These are phyloP conservation scores for Lepidopterella palustris DNA, from an alignment of 495 filamentous ascomycete species.

Conservation along the genomic window DNA sequence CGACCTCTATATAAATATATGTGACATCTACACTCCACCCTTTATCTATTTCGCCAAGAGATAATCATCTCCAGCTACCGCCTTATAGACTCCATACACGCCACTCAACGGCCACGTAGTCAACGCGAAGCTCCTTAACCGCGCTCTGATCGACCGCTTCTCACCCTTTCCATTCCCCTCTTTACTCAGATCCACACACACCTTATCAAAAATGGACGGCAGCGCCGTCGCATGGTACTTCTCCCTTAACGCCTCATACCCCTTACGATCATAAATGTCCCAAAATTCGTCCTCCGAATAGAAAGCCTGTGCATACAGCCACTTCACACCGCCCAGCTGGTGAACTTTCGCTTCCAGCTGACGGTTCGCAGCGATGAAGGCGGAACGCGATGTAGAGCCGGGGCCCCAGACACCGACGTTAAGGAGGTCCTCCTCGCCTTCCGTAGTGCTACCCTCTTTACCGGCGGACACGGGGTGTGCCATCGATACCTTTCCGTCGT, in stretches of 20 bases:
- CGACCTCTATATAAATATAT: not conserved
- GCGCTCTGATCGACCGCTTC: not conserved
- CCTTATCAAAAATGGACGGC: constrained; percentile 54
- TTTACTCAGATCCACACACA: constrained; percentile 38
- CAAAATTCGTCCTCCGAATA: constrained; percentile 54
- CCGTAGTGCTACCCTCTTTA: not conserved
- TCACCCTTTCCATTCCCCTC: not conserved
- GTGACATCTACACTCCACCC: not conserved
- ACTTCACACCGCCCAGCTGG: constrained; percentile 60
- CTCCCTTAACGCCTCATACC: constrained; percentile 45
- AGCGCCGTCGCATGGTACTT: constrained; percentile 47
- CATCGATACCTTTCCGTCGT: not conserved
- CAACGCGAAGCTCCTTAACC: not conserved
- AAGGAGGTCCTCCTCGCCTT: constrained; percentile 37
- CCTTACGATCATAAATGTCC: constrained; percentile 44
- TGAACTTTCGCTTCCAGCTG: constrained; percentile 58
- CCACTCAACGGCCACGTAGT: not conserved
- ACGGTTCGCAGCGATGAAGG: constrained; percentile 55
- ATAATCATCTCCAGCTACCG: not conserved
- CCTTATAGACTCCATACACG: not conserved
- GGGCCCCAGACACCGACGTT: constrained; percentile 55
- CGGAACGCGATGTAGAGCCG: constrained; percentile 34
- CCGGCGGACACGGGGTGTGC: not conserved
- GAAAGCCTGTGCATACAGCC: constrained; percentile 56
- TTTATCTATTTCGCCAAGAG: not conserved